Percentiles rank a stretch among this genome's conserved stretches.
These are phyloP conservation scores for Bauhinia variegata DNA, from an alignment of 306 rosid species.

Conservation along the genomic window DNA sequence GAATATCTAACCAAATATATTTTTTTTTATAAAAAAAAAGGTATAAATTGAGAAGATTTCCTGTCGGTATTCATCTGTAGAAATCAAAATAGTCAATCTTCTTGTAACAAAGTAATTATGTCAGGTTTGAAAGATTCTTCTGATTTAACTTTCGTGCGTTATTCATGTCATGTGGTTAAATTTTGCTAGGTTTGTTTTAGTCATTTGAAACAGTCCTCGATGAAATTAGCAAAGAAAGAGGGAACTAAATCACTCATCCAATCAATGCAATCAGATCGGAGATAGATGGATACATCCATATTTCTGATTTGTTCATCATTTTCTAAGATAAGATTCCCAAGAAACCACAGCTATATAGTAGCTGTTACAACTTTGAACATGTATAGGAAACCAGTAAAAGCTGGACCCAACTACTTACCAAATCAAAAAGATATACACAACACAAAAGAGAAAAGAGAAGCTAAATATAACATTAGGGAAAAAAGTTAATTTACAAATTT, in stretches of 20 bases:
- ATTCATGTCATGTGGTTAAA: conserved; percentile 1
- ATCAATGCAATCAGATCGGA: conserved; percentile 44
- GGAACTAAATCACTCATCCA: conserved; percentile 45
- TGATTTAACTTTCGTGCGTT: background rate
- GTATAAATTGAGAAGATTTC: background rate
- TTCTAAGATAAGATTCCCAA: conserved; percentile 36
- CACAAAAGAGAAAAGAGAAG: too few relatives aligned
- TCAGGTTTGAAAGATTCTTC: conserved; percentile 39
- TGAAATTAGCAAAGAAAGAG: conserved; percentile 27
- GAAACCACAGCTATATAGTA: too few relatives aligned
- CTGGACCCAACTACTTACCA: too few relatives aligned
- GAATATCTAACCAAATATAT: background rate
- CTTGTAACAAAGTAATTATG: conserved; percentile 25
- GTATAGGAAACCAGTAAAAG: conserved; percentile 34
- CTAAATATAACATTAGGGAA: conserved; percentile 30
- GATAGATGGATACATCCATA: background rate
- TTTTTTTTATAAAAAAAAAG: background rate
- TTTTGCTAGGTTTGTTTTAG: conserved; percentile 28
- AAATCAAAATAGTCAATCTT: conserved; percentile 29
- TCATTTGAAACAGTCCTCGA: conserved; percentile 45
- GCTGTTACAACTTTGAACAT: conserved; percentile 43
- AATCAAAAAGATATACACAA: background rate
- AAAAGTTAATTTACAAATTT: background rate
- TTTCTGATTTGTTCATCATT: conserved; percentile 42
- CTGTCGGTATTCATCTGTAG: conserved; percentile 15